Evolutionary conservation across 2,329 filamentous ascomycete genomes (phyloP).

Genomic region (Colletotrichum sp.): DNA sequence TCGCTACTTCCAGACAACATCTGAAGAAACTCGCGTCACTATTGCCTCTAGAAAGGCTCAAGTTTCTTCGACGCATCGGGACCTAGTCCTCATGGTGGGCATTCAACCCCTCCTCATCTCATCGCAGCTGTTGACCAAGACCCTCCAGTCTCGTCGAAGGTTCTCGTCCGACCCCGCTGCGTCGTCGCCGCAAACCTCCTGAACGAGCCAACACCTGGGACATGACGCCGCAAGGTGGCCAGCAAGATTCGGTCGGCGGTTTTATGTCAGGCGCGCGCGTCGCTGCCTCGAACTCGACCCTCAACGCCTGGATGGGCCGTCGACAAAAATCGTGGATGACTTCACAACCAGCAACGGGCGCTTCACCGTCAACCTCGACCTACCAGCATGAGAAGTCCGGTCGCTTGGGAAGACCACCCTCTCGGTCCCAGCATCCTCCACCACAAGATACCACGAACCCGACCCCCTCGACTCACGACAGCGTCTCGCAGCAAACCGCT

Average conservation of each 20-base stretch:
- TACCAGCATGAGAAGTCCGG: background rate
- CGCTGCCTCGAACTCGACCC: conserved; percentile 44
- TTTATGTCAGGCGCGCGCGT: conserved; percentile 30
- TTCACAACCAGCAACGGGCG: background rate
- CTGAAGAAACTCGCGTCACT: background rate
- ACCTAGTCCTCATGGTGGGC: conserved; percentile 18
- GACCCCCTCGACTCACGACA: background rate
- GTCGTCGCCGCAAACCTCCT: conserved; percentile 3
- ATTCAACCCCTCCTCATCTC: background rate
- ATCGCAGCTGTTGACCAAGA: background rate
- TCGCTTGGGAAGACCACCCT: background rate
- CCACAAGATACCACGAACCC: background rate
- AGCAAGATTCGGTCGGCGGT: background rate
- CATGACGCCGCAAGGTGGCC: background rate
- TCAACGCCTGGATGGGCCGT: conserved; percentile 41
- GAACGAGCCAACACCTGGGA: background rate
- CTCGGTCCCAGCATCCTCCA: background rate
- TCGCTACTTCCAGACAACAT: background rate
- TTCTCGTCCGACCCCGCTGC: background rate
- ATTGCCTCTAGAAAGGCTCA: background rate
- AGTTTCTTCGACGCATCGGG: background rate
- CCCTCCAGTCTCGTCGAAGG: conserved; percentile 15
- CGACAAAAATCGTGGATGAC: conserved; percentile 37
- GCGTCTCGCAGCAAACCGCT: background rate
- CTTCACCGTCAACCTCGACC: background rate